Percentiles rank a stretch among this genome's conserved stretches.
Conservation (phyloP, 148 eudicot species). For the Vaccinium vitisidaea region DNA sequence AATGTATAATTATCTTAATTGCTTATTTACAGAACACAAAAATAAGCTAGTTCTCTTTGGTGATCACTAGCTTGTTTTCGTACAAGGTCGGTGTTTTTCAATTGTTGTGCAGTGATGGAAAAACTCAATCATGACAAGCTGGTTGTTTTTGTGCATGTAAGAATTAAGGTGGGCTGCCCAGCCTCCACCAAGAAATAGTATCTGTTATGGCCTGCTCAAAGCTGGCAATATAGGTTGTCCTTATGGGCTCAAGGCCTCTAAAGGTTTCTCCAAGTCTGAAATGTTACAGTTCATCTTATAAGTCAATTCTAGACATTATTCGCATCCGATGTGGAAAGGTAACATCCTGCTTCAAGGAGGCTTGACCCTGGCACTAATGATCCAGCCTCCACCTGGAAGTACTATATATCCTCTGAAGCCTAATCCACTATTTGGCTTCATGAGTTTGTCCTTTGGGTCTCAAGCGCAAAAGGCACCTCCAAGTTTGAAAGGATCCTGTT, state of each 20-base stretch:
- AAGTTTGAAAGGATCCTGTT: neutral
- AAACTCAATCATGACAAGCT: neutral
- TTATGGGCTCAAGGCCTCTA: neutral
- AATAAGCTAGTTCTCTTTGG: neutral
- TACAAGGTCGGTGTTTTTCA: neutral
- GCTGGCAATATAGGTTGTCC: neutral
- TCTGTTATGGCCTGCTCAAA: neutral
- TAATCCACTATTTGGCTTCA: neutral
- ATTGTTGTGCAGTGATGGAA: neutral
- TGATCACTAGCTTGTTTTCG: neutral
- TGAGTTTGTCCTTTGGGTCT: neutral
- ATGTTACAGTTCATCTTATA: neutral
- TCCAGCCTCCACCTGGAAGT: neutral
- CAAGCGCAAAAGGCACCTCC: neutral
- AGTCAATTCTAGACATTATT: neutral
- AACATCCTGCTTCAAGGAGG: neutral
- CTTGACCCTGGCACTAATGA: neutral
- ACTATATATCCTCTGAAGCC: neutral
- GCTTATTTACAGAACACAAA: too few relatives aligned
- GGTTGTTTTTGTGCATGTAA: neutral
- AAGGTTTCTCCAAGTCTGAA: neutral
- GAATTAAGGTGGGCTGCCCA: neutral
- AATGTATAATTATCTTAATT: neutral
- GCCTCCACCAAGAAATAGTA: neutral
- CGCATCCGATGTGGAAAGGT: neutral